Evolutionary conservation across 345 rosid genomes (phyloP), one percentile per base, ranked within the genome.

Genomic region (Atalantia buxifolia): DNA sequence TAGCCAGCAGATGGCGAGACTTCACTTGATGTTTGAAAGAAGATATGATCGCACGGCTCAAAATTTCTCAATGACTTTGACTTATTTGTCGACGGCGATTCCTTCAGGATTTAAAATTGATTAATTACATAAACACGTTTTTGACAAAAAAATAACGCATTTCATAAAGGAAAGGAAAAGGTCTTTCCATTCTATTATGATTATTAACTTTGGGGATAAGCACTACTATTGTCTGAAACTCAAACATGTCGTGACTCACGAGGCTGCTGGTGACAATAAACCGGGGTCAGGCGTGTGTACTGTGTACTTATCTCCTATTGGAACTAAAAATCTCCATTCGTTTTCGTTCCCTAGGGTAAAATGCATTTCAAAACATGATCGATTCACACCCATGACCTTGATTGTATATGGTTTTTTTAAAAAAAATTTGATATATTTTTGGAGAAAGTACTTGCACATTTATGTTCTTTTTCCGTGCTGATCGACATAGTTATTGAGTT

Each of bases 41-140:
- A 27, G 74, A 72, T 24, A 45, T 13, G 45, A 81, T 81, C 71
- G 3, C 0, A 72, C 75, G 75, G 80, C 6, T 27, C 10, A 7
- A 16, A 50, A 31, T 50, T 2, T 13, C 35, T 40, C 4, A 19
- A 21, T 24, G 70, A 35, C 77, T 28, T 74, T 42, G 74, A 76
- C 69, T 48, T 28, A 6, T 53, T 28, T 28, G 38, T 4, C 24
- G 5, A 14, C 0, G 22, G 9, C 12, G 50, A 45, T 45, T 13
- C 50, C 33, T 13, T 21, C 0, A 69, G 33, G 72, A 69, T 5
- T 24, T 28, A 28, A 28, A 53, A 53, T 53, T 18, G 19, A 31
- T 14, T 64, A 64, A 64, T 19, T 16, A 16, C 10, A 63, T 19
- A 30, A 18, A 27, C 65, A 25, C 10, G 65, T 61, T 61, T 45